phyloP scores from a whole-genome alignment of 2,329 filamentous ascomycete species.

The Iodosphaeria phyllophila region DNA sequence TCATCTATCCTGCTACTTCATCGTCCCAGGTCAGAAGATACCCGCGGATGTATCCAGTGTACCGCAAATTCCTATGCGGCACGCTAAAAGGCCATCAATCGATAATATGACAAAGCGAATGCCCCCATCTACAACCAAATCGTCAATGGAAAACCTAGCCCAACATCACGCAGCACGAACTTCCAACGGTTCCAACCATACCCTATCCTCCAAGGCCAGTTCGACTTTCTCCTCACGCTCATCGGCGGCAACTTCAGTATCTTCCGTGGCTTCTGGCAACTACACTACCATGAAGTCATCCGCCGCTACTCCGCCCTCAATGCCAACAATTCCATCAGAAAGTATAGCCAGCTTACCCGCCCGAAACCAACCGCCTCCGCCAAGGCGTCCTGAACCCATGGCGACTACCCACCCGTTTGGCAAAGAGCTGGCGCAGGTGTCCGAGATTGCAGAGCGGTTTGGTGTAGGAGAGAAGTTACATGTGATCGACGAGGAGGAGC shows the following conservation, averaged over 20 bases:
- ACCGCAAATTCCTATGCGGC: constrained; percentile 18
- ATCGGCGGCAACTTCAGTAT: constrained; percentile 32
- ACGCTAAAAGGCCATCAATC: not conserved
- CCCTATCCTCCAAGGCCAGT: constrained; percentile 36
- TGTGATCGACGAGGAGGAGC: constrained; percentile 56
- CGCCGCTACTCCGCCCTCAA: constrained; percentile 12
- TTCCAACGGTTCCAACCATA: constrained; percentile 32
- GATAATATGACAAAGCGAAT: constrained; percentile 58
- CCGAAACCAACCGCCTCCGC: constrained; percentile 9
- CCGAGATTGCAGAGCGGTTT: constrained; percentile 84
- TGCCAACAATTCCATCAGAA: constrained; percentile 13
- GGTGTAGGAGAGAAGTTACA: constrained; percentile 38
- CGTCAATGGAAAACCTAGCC: constrained; percentile 53
- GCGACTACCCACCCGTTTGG: constrained; percentile 49
- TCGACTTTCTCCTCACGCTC: constrained; percentile 37
- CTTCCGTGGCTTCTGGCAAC: constrained; percentile 15
- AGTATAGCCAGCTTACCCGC: constrained; percentile 7
- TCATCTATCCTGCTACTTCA: constrained; percentile 49
- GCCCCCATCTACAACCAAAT: constrained; percentile 76
- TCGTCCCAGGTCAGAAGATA: constrained; percentile 28
- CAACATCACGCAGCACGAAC: constrained; percentile 32
- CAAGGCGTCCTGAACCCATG: constrained; percentile 8
- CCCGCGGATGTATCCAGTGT: constrained; percentile 24
- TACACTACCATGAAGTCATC: constrained; percentile 11
- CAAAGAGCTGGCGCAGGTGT: constrained; percentile 76